Conservation (phyloP, 257 asterid species). For the Cinchona pubescens region DNA sequence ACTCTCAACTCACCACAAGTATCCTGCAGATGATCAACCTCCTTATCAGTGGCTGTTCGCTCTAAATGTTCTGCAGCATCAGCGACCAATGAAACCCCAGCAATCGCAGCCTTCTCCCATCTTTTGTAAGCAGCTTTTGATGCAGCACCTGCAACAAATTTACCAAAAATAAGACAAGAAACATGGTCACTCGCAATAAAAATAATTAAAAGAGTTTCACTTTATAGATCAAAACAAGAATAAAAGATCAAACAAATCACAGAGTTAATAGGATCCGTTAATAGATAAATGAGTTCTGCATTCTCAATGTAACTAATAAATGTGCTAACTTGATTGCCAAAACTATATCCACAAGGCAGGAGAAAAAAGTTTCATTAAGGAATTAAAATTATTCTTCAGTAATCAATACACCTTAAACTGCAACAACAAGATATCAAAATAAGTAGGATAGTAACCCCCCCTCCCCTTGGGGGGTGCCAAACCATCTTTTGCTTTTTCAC, state of each 20-base stretch:
- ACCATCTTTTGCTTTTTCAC: neutral
- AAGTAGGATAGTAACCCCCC: neutral
- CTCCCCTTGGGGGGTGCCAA: neutral
- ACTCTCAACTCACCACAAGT: slow-evolving; percentile 45
- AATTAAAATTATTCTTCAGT: neutral
- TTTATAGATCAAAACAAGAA: neutral
- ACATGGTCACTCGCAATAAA: neutral
- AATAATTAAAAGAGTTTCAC: neutral
- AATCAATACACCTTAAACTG: neutral
- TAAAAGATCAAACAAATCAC: neutral
- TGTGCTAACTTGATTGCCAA: neutral
- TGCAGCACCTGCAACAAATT: slow-evolving; percentile 45
- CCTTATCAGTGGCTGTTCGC: slow-evolving; percentile 64
- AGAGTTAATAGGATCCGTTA: neutral
- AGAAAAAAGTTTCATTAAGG: neutral
- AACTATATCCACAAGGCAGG: neutral
- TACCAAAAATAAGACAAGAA: slow-evolving; percentile 16
- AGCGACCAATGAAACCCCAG: slow-evolving; percentile 98
- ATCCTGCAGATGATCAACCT: slow-evolving; percentile 48
- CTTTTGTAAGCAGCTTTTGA: slow-evolving; percentile 84
- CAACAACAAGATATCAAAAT: neutral
- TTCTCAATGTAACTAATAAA: neutral
- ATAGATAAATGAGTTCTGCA: neutral
- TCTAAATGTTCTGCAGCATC: slow-evolving; percentile 99
- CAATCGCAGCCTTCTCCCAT: slow-evolving; percentile 99